Percentiles rank a stretch among this genome's conserved stretches.
Conservation (phyloP, 345 rosid species). For the Sonneratia caseolaris region DNA sequence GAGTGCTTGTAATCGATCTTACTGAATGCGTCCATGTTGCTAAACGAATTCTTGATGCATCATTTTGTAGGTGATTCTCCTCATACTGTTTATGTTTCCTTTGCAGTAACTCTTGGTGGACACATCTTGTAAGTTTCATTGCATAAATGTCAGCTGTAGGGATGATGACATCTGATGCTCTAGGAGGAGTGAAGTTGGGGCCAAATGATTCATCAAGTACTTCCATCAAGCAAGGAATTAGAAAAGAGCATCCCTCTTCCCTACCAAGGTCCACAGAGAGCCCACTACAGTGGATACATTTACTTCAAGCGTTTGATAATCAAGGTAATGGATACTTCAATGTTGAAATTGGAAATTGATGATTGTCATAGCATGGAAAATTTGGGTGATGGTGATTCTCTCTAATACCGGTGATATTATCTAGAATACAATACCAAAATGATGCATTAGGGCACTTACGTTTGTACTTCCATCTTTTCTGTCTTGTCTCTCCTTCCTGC, state of each 20-base stretch:
- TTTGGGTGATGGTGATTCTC: neutral
- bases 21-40: neutral
- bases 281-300: slow-evolving; percentile 77
- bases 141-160: slow-evolving; percentile 51
- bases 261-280: slow-evolving; percentile 58
- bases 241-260: slow-evolving; percentile 47
- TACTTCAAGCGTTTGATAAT: slow-evolving; percentile 75
- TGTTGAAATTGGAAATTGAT: neutral
- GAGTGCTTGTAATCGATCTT: neutral
- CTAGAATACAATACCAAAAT: neutral
- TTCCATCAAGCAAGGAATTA: slow-evolving; percentile 47
- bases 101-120: neutral
- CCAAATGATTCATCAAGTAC: slow-evolving; percentile 68
- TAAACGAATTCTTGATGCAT: neutral
- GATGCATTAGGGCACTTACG: neutral
- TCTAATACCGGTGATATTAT: no score
- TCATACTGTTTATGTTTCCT: neutral
- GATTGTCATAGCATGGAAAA: neutral
- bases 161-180: slow-evolving; percentile 28
- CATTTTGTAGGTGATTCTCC: neutral
- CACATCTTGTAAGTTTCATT: neutral
- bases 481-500: neutral
- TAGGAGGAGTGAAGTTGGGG: slow-evolving; percentile 29
- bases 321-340: slow-evolving; percentile 37
- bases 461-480: neutral